Evolutionary conservation across 768 basidiomycete genomes (phyloP).

Genomic region (Collybia sp.): DNA sequence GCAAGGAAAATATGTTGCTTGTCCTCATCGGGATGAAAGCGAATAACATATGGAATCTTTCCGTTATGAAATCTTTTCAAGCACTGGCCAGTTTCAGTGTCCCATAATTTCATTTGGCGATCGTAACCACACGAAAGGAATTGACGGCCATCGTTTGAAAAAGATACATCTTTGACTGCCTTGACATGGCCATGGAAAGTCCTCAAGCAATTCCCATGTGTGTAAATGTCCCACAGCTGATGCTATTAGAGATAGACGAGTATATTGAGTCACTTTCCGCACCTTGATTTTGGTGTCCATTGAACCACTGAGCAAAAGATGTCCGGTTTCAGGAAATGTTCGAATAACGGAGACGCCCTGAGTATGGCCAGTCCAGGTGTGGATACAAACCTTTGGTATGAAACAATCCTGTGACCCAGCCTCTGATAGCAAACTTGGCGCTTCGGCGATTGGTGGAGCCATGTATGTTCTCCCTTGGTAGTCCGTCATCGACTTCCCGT

Average conservation of each 20-base stretch:
- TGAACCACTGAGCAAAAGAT: constrained; percentile 88
- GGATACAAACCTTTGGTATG: constrained; percentile 92
- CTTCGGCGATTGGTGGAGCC: constrained; percentile 86
- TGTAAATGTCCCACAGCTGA: constrained; percentile 97
- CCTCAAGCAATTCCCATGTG: constrained; percentile 91
- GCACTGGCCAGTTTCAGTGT: constrained; percentile 98
- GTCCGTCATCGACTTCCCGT: constrained; percentile 94
- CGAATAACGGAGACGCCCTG: constrained; percentile 93
- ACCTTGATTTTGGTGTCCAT: constrained; percentile 99
- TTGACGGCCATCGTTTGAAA: constrained; percentile 86
- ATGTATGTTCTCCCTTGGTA: constrained; percentile 99
- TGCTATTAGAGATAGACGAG: neutral
- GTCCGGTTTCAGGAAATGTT: constrained; percentile 88
- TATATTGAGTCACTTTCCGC: constrained; percentile 6
- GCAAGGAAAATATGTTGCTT: constrained; percentile 96
- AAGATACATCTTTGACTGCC: constrained; percentile 93
- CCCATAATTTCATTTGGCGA: constrained; percentile 98
- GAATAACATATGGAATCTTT: constrained; percentile 93
- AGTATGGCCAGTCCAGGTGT: constrained; percentile 98
- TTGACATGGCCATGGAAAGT: constrained; percentile 97
- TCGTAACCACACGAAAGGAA: constrained; percentile 96
- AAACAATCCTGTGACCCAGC: constrained; percentile 85
- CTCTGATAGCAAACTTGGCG: constrained; percentile 77
- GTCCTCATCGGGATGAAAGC: constrained; percentile 94
- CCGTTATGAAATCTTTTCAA: constrained; percentile 96